Evolutionary conservation across 1,284 basidiomycete species (phyloP).

Genomic region (Cryptococcus wingfieldii): DNA sequence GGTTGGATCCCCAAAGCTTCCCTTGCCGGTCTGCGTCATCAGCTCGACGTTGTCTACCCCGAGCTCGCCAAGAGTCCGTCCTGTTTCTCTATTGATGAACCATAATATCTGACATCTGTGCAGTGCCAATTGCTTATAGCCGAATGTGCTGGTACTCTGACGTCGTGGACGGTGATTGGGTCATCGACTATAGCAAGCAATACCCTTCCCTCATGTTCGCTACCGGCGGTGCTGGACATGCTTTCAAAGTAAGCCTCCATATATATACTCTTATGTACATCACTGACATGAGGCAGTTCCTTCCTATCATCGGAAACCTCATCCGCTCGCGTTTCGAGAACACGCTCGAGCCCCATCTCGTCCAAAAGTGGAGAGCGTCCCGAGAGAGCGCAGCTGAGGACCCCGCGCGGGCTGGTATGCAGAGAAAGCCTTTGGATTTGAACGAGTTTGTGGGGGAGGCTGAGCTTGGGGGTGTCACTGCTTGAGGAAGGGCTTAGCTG

Average conservation of each 20-base stretch:
- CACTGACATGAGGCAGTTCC: constrained; percentile 25
- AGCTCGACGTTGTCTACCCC: constrained; percentile 63
- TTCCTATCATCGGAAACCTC: constrained; percentile 69
- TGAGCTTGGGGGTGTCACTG: constrained; percentile 3
- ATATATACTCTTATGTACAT: no score
- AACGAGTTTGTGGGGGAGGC: constrained; percentile 4
- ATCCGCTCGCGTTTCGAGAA: constrained; percentile 65
- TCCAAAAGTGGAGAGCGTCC: constrained; percentile 49
- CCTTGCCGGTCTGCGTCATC: constrained; percentile 54
- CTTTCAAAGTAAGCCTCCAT: constrained; percentile 60
- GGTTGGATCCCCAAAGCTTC: constrained; percentile 58
- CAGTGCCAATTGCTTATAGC: constrained; percentile 60
- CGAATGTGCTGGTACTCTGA: constrained; percentile 72
- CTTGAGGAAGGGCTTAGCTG: not conserved
- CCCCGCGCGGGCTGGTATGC: constrained; percentile 10
- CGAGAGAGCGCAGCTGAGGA: constrained; percentile 4
- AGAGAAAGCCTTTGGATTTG: constrained; percentile 13
- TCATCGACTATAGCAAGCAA: constrained; percentile 63
- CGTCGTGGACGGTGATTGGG: constrained; percentile 63
- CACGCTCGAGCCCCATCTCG: constrained; percentile 55
- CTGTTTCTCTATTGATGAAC: not conserved
- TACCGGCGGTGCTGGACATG: constrained; percentile 75
- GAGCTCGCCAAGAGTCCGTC: constrained; percentile 57
- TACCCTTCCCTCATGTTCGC: constrained; percentile 63
- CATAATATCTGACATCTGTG: not conserved